Conservation (phyloP, 2,329 filamentous ascomycete genomes). For the Tolypocladium guangdongense region DNA sequence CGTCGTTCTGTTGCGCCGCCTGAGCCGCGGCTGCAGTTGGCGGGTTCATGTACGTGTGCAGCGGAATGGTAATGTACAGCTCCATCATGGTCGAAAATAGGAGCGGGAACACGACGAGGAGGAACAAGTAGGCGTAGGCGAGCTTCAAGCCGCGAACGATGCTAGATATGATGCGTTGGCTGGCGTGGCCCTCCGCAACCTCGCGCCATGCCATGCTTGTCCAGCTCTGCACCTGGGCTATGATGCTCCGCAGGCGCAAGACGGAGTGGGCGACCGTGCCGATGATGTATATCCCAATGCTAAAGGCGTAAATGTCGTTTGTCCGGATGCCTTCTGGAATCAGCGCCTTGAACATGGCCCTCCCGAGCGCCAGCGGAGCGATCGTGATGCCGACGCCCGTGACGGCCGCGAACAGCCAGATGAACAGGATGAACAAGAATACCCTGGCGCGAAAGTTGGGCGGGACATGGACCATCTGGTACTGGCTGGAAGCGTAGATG, state of each 20-base stretch:
- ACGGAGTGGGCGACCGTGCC: conserved; percentile 55
- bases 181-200: conserved; percentile 10
- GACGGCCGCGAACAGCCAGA: conserved; percentile 87
- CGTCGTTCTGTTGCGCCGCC: conserved; percentile 11
- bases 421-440: conserved; percentile 73
- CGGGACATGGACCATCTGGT: conserved; percentile 69
- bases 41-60: conserved; percentile 64
- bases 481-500: conserved; percentile 47
- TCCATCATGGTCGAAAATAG: conserved; percentile 73
- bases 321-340: conserved; percentile 63
- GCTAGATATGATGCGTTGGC: conserved; percentile 15
- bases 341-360: conserved; percentile 61
- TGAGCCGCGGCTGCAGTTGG: conserved; percentile 14
- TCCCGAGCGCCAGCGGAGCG: conserved; percentile 74
- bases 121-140: conserved; percentile 63
- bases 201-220: conserved; percentile 10
- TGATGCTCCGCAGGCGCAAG: conserved; percentile 36
- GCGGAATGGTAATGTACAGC: conserved; percentile 76
- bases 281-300: conserved; percentile 74
- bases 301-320: conserved; percentile 96
- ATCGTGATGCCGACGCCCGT: conserved; percentile 82
- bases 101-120: conserved; percentile 71
- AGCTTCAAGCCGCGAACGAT: conserved; percentile 33
- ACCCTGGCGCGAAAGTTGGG: conserved; percentile 74
- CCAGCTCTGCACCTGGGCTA: conserved; percentile 20